These are phyloP conservation scores for Skeletonema tropicum DNA, from an alignment of 108 stramenopile species.

Conservation along the genomic window DNA sequence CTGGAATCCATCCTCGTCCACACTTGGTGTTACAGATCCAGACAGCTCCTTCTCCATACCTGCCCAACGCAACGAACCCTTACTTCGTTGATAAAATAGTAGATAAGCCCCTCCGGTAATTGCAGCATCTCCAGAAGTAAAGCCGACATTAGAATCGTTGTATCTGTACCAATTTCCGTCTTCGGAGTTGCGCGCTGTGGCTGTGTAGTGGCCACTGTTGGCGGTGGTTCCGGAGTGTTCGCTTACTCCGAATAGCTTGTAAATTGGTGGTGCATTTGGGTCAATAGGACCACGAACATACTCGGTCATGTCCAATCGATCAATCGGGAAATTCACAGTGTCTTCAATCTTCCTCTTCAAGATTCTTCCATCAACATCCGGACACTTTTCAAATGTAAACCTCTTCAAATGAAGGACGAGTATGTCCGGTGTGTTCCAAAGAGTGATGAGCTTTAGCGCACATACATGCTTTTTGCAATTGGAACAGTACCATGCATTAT, in stretches of 20 bases:
- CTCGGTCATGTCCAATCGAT: conserved; percentile 64
- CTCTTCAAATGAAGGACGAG: conserved; percentile 82
- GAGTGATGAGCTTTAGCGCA: conserved; percentile 80
- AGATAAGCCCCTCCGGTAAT: conserved; percentile 84
- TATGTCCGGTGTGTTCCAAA: conserved; percentile 86
- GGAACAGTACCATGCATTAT: conserved; percentile 87
- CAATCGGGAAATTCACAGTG: conserved; percentile 74
- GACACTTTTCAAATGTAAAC: conserved; percentile 77
- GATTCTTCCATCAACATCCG: conserved; percentile 50
- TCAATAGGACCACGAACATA: conserved; percentile 77
- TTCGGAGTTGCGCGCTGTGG: conserved; percentile 81
- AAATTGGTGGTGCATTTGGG: conserved; percentile 76
- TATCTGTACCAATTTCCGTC: conserved; percentile 82
- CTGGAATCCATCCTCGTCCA: conserved; percentile 37
- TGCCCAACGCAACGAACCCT: conserved; percentile 69
- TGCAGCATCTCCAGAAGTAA: conserved; percentile 72
- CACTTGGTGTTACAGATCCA: conserved; percentile 7
- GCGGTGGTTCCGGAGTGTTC: conserved; percentile 81
- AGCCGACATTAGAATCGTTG: conserved; percentile 82
- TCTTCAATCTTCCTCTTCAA: conserved; percentile 80
- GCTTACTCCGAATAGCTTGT: conserved; percentile 83
- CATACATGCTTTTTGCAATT: conserved; percentile 82
- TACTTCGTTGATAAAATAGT: conserved; percentile 76
- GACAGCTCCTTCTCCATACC: conserved; percentile 78
- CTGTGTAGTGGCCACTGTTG: conserved; percentile 88